These are phyloP conservation scores for Scytalidium lignicola DNA, from an alignment of 2,329 filamentous ascomycete genomes.

Conservation along the genomic window DNA sequence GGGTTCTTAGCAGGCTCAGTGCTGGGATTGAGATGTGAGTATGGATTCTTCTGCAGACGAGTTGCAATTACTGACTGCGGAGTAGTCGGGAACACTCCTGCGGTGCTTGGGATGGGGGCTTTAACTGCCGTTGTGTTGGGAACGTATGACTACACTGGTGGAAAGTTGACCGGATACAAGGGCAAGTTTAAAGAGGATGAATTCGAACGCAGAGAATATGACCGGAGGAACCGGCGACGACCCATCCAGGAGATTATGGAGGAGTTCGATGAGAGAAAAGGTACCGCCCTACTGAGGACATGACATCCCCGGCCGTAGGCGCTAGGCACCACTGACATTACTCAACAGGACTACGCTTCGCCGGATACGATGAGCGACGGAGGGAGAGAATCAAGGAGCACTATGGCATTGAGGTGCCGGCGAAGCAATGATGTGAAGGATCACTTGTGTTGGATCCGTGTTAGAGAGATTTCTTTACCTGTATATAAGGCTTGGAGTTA, in stretches of 20 bases:
- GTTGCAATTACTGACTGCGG: slow-evolving; percentile 11
- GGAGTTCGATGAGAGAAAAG: slow-evolving; percentile 66
- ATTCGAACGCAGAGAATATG: slow-evolving; percentile 55
- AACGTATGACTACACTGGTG: slow-evolving; percentile 60
- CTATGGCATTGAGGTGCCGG: slow-evolving; percentile 61
- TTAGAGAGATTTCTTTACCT: background rate
- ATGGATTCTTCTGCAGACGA: slow-evolving; percentile 5
- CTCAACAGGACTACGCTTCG: slow-evolving; percentile 56
- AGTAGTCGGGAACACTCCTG: slow-evolving; percentile 55
- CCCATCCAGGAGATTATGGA: slow-evolving; percentile 61
- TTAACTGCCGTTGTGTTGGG: slow-evolving; percentile 49
- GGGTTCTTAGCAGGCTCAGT: slow-evolving; percentile 61
- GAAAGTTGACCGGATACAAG: slow-evolving; percentile 46
- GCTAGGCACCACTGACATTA: slow-evolving; percentile 9
- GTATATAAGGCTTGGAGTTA: background rate
- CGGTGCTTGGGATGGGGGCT: slow-evolving; percentile 59
- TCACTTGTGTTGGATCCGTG: slow-evolving; percentile 6
- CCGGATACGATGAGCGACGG: slow-evolving; percentile 64
- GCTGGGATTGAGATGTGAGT: slow-evolving; percentile 55
- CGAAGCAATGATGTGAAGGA: slow-evolving; percentile 17
- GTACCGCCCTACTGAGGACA: slow-evolving; percentile 41
- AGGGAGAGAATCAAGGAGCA: slow-evolving; percentile 61
- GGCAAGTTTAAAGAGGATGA: slow-evolving; percentile 52
- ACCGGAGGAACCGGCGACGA: slow-evolving; percentile 57
- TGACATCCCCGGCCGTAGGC: too few relatives aligned